Evolutionary conservation across 306 rosid species (phyloP), one percentile per base, ranked within the genome.

Genomic region (Prinsepia uniflora): DNA sequence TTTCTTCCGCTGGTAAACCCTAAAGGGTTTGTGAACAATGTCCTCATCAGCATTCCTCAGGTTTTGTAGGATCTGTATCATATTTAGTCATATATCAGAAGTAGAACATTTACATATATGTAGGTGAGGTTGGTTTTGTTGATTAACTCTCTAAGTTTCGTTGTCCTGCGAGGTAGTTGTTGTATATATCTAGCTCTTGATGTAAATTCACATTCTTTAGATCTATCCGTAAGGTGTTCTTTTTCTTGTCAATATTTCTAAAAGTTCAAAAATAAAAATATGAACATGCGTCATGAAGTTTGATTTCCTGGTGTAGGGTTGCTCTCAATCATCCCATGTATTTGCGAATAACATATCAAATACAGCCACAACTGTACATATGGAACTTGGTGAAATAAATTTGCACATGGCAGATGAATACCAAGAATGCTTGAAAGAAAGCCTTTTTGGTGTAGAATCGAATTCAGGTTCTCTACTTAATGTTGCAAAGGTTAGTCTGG

Each of bases 311-410:
- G 71, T 83, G 19, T 72, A 95, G 99, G 97, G 91, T 70, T 91
- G 92, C 83, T 91, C 92, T 65, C 99, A 89, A 82, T 89, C 97
- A 12, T 91, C 90, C 11, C 97, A 95, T 56, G 81, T 95, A 78
- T 95, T 83, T 67, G 92, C 99, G 24, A 91, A 95, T 81, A 95
- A 95, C 81, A 82, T 89, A 77, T 91, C 96, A 63, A 84, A 81
- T 75, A 87, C 76, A 18, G 97, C 97, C 85, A 89, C 88, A 14
- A 63, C 91, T 63, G 84, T 88, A 36, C 99, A 95, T 67, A 65
- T 82, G 85, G 99, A 95, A 73, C 92, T 95, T 67, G 99, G 97
- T 67, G 99, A 95, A 80, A 73, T 95, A 65, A 95, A 95, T 89
- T 86, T 95, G 70, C 87, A 89, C 78, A 76, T 91, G 91, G 86